Percentiles rank a stretch among this genome's conserved stretches.
phyloP scores from a whole-genome alignment of 139 green algal species.

The Microglena sp. region DNA sequence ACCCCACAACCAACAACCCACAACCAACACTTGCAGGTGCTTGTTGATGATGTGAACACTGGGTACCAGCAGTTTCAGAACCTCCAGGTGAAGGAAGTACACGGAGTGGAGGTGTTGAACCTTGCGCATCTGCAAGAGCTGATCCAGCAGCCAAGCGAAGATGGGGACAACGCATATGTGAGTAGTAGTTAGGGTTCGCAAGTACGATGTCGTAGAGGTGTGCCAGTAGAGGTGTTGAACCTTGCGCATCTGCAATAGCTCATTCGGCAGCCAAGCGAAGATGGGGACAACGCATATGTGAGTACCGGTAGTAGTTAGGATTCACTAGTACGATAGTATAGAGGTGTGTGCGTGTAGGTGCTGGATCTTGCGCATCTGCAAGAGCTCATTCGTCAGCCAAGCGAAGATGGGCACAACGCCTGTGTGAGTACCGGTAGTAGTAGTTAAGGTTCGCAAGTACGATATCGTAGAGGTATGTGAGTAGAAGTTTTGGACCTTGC shows the following conservation, averaged over 20 bases:
- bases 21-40: constrained; percentile 49
- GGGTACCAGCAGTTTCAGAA: constrained; percentile 51
- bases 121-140: constrained; percentile 37
- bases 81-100: constrained; percentile 41
- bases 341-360: constrained; percentile 15
- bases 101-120: constrained; percentile 45
- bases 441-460: no score
- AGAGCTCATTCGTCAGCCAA: constrained; percentile 12
- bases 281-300: constrained; percentile 10
- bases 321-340: no score
- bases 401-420: neutral
- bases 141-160: no score
- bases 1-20: no score
- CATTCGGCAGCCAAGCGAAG: neutral
- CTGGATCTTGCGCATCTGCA: constrained; percentile 43
- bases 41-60: constrained; percentile 51
- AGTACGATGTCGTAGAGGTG: no score
- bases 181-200: no score
- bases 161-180: no score
- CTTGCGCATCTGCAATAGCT: constrained; percentile 39
- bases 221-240: constrained; percentile 30
- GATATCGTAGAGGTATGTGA: no score
- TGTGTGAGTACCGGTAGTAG: constrained; percentile 6
- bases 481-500: constrained; percentile 35
- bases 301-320: neutral